phyloP scores from a whole-genome alignment of 768 basidiomycete species.

The Rhodocollybia butyracea region DNA sequence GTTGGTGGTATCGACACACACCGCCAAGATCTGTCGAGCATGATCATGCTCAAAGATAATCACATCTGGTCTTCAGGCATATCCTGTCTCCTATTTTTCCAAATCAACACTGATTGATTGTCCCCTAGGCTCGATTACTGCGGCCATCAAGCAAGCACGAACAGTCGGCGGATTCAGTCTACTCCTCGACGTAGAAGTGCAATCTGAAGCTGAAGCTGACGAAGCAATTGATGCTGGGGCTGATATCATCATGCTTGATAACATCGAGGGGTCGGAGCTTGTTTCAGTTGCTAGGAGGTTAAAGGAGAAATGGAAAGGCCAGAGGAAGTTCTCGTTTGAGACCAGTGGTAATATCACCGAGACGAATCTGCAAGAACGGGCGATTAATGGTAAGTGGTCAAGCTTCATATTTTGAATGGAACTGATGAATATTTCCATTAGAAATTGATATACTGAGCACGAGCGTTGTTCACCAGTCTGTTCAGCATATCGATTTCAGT shows the following conservation, averaged over 20 bases:
- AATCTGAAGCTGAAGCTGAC: constrained; percentile 84
- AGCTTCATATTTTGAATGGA: background rate
- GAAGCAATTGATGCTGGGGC: constrained; percentile 97
- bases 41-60: constrained; percentile 99
- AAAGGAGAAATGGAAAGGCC: constrained; percentile 75
- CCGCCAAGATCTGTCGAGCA: constrained; percentile 93
- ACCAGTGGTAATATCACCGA: constrained; percentile 96
- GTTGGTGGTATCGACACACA: constrained; percentile 96
- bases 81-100: constrained; percentile 15
- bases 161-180: constrained; percentile 89
- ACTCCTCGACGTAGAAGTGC: constrained; percentile 91
- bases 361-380: constrained; percentile 71
- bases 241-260: constrained; percentile 94
- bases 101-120: constrained; percentile 7
- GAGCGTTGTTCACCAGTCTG: constrained; percentile 86
- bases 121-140: constrained; percentile 77
- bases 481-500: constrained; percentile 94
- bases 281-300: constrained; percentile 63
- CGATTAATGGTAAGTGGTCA: constrained; percentile 68
- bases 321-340: constrained; percentile 86
- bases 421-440: constrained; percentile 24
- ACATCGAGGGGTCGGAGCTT: constrained; percentile 78
- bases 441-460: constrained; percentile 96
- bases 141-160: constrained; percentile 83
- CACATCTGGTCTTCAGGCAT: constrained; percentile 96